These are phyloP conservation scores for Anethum foeniculum DNA, from an alignment of 140 eudicot species.

Conservation along the genomic window DNA sequence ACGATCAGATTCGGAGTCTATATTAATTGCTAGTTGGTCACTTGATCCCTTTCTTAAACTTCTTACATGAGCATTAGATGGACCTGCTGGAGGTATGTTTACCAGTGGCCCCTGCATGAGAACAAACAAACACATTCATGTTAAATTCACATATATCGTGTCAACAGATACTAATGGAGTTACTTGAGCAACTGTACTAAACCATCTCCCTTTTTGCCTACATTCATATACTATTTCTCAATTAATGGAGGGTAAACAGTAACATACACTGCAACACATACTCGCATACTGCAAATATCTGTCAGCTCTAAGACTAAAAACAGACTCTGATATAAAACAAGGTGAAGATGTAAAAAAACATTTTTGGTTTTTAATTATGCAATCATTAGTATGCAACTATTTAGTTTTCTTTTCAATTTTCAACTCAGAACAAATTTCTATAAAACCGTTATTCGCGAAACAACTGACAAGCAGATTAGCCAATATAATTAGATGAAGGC, in stretches of 20 bases:
- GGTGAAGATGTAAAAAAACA: neutral
- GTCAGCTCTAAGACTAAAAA: neutral
- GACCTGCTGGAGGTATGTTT: constrained; percentile 51
- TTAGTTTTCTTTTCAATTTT: neutral
- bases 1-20: constrained; percentile 63
- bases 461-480: neutral
- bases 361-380: neutral
- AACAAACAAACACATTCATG: neutral
- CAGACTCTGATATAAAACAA: neutral
- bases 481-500: neutral
- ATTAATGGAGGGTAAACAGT: neutral
- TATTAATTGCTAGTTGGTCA: constrained; percentile 69
- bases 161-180: neutral
- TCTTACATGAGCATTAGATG: constrained; percentile 82
- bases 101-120: constrained; percentile 53
- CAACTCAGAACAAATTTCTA: neutral
- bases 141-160: neutral
- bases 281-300: neutral
- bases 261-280: neutral
- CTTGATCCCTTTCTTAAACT: constrained; percentile 57
- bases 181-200: neutral
- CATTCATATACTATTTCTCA: neutral
- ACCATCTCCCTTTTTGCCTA: neutral
- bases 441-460: neutral
- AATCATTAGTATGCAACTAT: too few species aligned